Evolutionary conservation across 805 yeast genomes (phyloP).

Genomic region (Metschnikowia continentalis): DNA sequence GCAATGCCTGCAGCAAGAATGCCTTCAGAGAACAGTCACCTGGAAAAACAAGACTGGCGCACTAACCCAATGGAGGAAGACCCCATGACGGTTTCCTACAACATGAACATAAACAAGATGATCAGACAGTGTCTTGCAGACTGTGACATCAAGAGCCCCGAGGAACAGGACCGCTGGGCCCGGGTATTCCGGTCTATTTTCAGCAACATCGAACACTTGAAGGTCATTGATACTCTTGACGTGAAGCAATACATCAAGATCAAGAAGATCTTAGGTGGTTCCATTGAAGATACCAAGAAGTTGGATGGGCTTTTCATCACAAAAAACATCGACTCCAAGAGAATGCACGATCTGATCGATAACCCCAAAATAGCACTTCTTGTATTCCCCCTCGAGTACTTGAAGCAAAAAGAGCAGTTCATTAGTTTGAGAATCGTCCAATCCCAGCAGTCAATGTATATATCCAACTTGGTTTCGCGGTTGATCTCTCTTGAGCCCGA

Average conservation of each 20-base stretch:
- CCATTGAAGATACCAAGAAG: conserved; percentile 52
- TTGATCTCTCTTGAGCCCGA: conserved; percentile 74
- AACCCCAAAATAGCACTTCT: conserved; percentile 77
- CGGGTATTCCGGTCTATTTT: conserved; percentile 47
- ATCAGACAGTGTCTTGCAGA: conserved; percentile 60
- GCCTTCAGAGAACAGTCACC: neutral
- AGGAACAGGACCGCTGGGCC: conserved; percentile 54
- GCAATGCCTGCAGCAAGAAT: neutral
- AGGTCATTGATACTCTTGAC: conserved; percentile 73
- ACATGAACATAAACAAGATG: conserved; percentile 47
- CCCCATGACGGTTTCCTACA: conserved; percentile 18
- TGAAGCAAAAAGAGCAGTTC: conserved; percentile 70
- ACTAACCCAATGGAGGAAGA: neutral
- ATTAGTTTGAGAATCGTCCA: conserved; percentile 78
- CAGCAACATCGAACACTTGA: conserved; percentile 53
- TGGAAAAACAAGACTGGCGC: neutral
- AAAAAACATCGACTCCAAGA: conserved; percentile 71
- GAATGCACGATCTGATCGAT: conserved; percentile 62
- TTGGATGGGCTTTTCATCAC: conserved; percentile 83
- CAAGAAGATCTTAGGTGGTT: conserved; percentile 78
- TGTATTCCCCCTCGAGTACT: conserved; percentile 86
- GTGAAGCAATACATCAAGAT: conserved; percentile 85
- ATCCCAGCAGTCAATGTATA: conserved; percentile 83
- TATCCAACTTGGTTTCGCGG: conserved; percentile 75
- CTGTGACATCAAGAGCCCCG: conserved; percentile 42